These are phyloP conservation scores for Populus davidiana DNA, from an alignment of 345 rosid genomes.

Conservation along the genomic window DNA sequence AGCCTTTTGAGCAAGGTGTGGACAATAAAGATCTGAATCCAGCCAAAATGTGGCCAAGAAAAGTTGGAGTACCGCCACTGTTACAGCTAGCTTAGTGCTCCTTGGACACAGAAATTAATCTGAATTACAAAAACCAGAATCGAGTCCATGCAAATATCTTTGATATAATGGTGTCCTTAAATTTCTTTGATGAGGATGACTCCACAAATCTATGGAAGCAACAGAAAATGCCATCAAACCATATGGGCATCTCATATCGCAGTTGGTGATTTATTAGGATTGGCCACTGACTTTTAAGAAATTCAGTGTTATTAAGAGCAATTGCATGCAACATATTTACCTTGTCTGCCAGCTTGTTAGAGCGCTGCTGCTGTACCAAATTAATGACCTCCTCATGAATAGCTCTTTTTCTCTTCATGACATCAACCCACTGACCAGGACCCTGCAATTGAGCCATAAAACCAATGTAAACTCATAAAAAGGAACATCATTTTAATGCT, in stretches of 20 bases:
- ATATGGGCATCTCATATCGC: background rate
- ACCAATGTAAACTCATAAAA: slow-evolving; percentile 2
- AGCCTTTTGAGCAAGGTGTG: background rate
- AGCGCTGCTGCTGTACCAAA: slow-evolving; percentile 56
- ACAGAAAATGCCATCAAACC: background rate
- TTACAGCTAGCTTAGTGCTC: too few relatives aligned
- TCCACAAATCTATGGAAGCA: background rate
- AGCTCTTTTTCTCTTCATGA: slow-evolving; percentile 89
- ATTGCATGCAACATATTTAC: slow-evolving; percentile 22
- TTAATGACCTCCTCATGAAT: slow-evolving; percentile 72
- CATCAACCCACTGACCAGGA: slow-evolving; percentile 76
- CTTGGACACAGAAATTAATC: background rate
- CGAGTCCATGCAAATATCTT: background rate
- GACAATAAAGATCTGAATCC: background rate
- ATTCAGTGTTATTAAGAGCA: background rate
- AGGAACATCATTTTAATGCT: background rate
- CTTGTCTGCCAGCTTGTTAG: slow-evolving; percentile 51
- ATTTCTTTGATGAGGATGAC: background rate
- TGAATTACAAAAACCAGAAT: background rate
- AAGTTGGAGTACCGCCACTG: too few relatives aligned
- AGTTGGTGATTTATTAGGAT: background rate
- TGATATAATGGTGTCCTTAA: background rate
- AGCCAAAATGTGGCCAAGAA: background rate
- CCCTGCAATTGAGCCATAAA: slow-evolving; percentile 48
- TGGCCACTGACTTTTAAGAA: background rate